Evolutionary conservation across 2,329 filamentous ascomycete genomes (phyloP), one percentile per base, ranked within the genome.

Genomic region (Exophiala sp.): DNA sequence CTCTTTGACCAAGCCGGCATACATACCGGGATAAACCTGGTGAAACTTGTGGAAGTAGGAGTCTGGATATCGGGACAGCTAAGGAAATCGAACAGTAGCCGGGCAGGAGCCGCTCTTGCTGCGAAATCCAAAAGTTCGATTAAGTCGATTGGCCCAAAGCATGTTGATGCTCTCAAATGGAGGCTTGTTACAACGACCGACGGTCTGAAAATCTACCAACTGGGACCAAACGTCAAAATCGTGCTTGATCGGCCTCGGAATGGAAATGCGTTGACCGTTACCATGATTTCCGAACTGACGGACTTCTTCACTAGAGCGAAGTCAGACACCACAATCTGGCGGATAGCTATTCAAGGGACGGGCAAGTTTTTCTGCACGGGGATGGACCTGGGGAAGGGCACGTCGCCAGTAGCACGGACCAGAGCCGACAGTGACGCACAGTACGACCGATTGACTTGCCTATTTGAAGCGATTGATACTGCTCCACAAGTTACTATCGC

Each of bases 31-130:
- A 51, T 62, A 9, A 44, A 62, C 18, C 51, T 59, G 54, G 80
- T 86, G 58, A 79, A 78, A 40, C 72, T 92, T 49, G 78, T 80
- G 34, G 80, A 86, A 54, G 83, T 89, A 50, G 89, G 89, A 0
- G 74, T 79, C 11, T 91, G 88, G 88, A 89, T 91, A 54, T 83
- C 82, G 2, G 68, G 68, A 12, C 78, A 85, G 69, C 72, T 89
- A 63, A 82, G 82, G 42, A 81, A 81, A 72, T 65, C 71, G 52
- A 85, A 88, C 66, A 80, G 80, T 40, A 87, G 84, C 64, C 80
- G 78, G 40, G 85, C 87, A n/a, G 86, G 86, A 3, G 85, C 78
- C 68, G 86, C 84, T 34, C 18, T 58, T 35, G 52, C 49, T 47
- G 41, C 47, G 5, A 38, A 45, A n/a, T 45, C 21, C 18, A 44